Evolutionary conservation across 768 basidiomycete species (phyloP), one percentile per base, ranked within the genome.

Genomic region (Hypholoma fasciculare): DNA sequence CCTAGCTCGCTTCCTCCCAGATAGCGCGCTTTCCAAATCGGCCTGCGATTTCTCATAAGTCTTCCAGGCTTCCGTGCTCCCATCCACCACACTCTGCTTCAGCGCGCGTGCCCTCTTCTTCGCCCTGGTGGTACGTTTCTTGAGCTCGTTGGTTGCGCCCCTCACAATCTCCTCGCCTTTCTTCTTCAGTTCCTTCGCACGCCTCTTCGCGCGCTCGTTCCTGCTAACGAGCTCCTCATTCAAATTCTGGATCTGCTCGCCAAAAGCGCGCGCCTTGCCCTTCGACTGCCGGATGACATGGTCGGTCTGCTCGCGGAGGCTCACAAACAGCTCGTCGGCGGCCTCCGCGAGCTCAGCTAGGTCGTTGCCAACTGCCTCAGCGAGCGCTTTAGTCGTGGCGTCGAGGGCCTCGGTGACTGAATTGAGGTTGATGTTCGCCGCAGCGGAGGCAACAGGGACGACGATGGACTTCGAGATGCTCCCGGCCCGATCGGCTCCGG

Each of bases 271-370:
- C 5, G 77, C 79, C 48, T 71, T 82, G 64, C 74, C 80, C 74
- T 77, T 78, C 16, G 82, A 82, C 43, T 80, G 76, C 49, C 76
- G 71, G 40, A 86, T 69, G 52, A 82, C 69, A 20, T 63, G 62
- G 37, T 77, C 69, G 12, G 80, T 81, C 58, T 87, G 84, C 51
- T 72, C 74, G 11, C 76, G 77, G 52, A 88, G 79, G 43, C 78
- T 79, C 34, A 70, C 72, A 58, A 80, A 71, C 37, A 89, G 76
- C 0, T 78, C 82, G 61, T 89, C 87, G 30, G 89, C 74, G 3
- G 84, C 85, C 23, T 82, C 81, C 36, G 82, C 67, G 17, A 88
- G 73, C 61, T 87, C 86, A 19, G 78, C 74, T 51, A 86, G 68
- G 56, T 88, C 87, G 52, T 72, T 76, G 8, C 76, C 76, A 19